Evolutionary conservation across 2,329 filamentous ascomycete species (phyloP).

Genomic region (Trichoderma hamatum): DNA sequence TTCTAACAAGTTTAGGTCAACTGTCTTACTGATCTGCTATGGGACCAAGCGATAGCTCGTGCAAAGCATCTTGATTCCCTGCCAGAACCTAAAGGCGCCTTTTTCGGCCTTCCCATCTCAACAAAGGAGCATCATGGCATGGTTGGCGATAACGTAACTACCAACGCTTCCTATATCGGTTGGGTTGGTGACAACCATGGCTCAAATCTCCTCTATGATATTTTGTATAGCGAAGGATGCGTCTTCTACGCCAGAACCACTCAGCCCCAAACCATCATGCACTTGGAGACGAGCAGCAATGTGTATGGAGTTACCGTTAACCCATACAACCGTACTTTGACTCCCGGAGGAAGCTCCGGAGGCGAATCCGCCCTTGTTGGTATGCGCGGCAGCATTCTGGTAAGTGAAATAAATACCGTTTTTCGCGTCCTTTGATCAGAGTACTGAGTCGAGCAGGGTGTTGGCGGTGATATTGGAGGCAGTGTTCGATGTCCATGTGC

Average conservation of each 20-base stretch:
- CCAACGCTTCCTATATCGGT: constrained; percentile 33
- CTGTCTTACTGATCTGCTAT: constrained; percentile 41
- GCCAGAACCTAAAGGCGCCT: constrained; percentile 38
- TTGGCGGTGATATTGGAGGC: constrained; percentile 49
- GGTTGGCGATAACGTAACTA: constrained; percentile 33
- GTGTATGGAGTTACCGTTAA: constrained; percentile 65
- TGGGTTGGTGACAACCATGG: constrained; percentile 41
- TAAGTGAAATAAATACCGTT: constrained; percentile 31
- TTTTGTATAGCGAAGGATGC: constrained; percentile 37
- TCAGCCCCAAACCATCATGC: constrained; percentile 61
- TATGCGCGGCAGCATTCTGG: constrained; percentile 46
- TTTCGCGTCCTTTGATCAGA: neutral
- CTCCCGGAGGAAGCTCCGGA: constrained; percentile 66
- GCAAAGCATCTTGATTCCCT: constrained; percentile 41
- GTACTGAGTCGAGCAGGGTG: constrained; percentile 28
- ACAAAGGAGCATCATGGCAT: constrained; percentile 44
- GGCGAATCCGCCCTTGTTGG: constrained; percentile 52
- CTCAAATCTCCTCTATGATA: constrained; percentile 39
- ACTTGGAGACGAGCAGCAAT: constrained; percentile 64
- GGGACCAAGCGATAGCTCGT: constrained; percentile 41
- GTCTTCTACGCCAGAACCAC: constrained; percentile 69
- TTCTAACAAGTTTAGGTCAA: constrained; percentile 35
- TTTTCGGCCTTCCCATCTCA: constrained; percentile 43
- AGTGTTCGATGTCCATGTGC: constrained; percentile 44
- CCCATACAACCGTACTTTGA: constrained; percentile 62